Evolutionary conservation across 2,329 filamentous ascomycete genomes (phyloP).

Genomic region (Scytalidium sp.): DNA sequence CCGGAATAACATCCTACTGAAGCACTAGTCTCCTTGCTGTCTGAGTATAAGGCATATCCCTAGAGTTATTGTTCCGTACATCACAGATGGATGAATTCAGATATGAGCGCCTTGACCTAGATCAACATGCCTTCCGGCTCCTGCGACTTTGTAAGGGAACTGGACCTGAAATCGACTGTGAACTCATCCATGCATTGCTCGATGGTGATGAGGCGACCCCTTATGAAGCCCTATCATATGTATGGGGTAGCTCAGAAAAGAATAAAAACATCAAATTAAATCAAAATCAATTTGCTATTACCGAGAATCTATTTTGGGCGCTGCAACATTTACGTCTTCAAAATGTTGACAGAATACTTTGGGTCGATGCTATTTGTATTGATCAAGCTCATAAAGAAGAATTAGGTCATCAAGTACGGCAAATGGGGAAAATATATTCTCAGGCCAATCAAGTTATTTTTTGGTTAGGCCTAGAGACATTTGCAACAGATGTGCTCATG

Average conservation of each 20-base stretch:
- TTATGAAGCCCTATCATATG: neutral
- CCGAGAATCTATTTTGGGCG: neutral
- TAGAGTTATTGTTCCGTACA: too few relatives aligned
- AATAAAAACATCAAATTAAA: neutral
- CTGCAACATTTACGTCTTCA: neutral
- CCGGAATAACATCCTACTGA: too few relatives aligned
- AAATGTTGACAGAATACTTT: neutral
- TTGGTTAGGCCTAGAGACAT: conserved; percentile 3
- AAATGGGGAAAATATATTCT: conserved; percentile 1
- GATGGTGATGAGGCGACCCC: neutral
- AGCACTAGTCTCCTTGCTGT: too few relatives aligned
- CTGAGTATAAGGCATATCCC: too few relatives aligned
- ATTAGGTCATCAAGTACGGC: conserved; percentile 13
- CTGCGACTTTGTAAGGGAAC: neutral
- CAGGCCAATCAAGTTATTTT: neutral
- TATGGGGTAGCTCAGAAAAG: neutral
- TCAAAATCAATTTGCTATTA: neutral
- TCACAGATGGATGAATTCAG: neutral
- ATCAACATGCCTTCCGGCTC: neutral
- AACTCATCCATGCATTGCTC: neutral
- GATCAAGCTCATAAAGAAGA: conserved; percentile 14
- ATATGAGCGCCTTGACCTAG: neutral
- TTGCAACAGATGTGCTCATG: conserved; percentile 7
- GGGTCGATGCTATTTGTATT: neutral
- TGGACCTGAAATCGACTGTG: neutral